A percentile compares a stretch with the other conserved stretches of the same genome.
Conservation (phyloP, 106 monocot genomes). For the Acorus gramineus region DNA sequence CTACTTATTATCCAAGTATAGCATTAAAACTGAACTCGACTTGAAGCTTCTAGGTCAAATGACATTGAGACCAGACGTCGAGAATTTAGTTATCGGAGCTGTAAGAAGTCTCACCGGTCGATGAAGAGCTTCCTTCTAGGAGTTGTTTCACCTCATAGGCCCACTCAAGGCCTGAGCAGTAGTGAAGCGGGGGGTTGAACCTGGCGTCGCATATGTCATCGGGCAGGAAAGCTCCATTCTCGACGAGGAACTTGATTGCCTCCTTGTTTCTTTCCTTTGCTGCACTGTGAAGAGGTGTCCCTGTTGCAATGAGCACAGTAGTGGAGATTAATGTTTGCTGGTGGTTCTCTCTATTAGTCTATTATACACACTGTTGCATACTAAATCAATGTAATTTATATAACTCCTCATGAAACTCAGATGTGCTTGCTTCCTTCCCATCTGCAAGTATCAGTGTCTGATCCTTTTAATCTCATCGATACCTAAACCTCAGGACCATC, state of each 20-base stretch:
- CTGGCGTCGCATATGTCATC: conserved; percentile 68
- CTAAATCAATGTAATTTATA: too few species aligned
- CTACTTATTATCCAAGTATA: too few species aligned
- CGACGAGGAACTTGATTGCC: conserved; percentile 71
- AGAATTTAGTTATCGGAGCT: conserved; percentile 34
- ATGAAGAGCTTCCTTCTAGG: conserved; percentile 22
- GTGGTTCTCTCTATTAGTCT: too few species aligned
- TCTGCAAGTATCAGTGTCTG: too few species aligned
- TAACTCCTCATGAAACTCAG: too few species aligned
- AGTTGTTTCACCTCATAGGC: conserved; percentile 67
- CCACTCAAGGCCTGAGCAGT: conserved; percentile 95
- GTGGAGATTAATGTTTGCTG: too few species aligned
- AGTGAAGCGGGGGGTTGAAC: conserved; percentile 96
- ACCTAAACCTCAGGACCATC: too few species aligned
- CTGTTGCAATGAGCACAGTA: conserved; percentile 16
- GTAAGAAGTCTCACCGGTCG: conserved; percentile 27
- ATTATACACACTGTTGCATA: too few species aligned
- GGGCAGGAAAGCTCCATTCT: conserved; percentile 92
- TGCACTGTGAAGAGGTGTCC: conserved; percentile 95
- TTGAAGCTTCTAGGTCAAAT: too few species aligned
- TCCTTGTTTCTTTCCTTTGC: conserved; percentile 85
- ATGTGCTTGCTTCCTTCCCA: too few species aligned
- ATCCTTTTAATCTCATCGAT: too few species aligned
- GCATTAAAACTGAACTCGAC: too few species aligned
- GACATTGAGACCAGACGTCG: background rate